phyloP scores from a whole-genome alignment of 2,329 filamentous ascomycete genomes.

The Colletotrichum costaricense region DNA sequence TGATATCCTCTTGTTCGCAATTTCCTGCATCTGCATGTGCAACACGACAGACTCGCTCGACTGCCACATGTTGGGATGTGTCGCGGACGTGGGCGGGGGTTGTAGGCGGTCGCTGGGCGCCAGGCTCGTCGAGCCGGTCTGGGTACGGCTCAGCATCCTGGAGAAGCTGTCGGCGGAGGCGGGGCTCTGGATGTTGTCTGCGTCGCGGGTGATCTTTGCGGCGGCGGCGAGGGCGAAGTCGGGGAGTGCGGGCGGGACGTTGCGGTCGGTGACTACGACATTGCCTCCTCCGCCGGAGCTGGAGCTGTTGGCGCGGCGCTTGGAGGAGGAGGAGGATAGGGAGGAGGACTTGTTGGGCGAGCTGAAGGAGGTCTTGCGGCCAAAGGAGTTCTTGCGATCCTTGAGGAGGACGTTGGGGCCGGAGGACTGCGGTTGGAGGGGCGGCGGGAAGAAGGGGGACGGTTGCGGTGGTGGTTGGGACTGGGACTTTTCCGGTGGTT shows the following conservation, averaged over 20 bases:
- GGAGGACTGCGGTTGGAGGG: constrained; percentile 36
- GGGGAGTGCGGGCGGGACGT: constrained; percentile 64
- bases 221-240: constrained; percentile 64
- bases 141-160: constrained; percentile 58
- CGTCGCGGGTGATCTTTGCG: constrained; percentile 53
- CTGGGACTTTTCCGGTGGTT: constrained; percentile 32
- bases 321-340: constrained; percentile 2
- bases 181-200: constrained; percentile 42
- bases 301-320: constrained; percentile 56
- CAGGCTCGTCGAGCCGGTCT: constrained; percentile 48
- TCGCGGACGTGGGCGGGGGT: constrained; percentile 41
- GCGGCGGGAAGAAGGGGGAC: constrained; percentile 33
- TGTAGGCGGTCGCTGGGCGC: constrained; percentile 39
- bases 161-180: constrained; percentile 49
- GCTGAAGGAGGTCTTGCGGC: constrained; percentile 65
- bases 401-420: constrained; percentile 50
- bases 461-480: constrained; percentile 34
- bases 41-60: constrained; percentile 61
- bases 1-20: constrained; percentile 91
- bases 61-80: constrained; percentile 41
- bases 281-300: constrained; percentile 53
- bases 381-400: constrained; percentile 64
- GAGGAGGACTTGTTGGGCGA: constrained; percentile 43
- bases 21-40: constrained; percentile 80
- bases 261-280: constrained; percentile 56